Percentiles rank a stretch among this genome's conserved stretches.
These are phyloP conservation scores for Fusarium siculi DNA, from an alignment of 2,329 filamentous ascomycete species.

Conservation along the genomic window DNA sequence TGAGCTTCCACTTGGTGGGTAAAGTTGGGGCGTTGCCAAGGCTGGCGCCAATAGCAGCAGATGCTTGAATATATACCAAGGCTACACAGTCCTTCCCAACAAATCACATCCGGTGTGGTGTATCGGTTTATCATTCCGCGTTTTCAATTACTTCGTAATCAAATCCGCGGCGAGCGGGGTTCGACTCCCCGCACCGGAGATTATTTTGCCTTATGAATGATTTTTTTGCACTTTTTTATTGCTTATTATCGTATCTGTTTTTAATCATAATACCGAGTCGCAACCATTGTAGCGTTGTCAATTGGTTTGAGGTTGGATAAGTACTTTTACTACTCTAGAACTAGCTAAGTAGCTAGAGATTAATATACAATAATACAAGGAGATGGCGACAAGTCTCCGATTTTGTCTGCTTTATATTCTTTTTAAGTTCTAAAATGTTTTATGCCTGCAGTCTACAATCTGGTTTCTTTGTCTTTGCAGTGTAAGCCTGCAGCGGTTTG, in stretches of 20 bases:
- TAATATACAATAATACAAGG: fast-evolving
- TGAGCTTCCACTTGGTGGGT: background rate
- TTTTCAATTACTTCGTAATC: background rate
- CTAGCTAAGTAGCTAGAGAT: background rate
- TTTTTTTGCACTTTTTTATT: background rate
- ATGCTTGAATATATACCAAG: fast-evolving
- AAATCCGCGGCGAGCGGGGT: conserved; percentile 27
- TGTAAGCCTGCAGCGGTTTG: background rate
- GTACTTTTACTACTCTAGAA: background rate
- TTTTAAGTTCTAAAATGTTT: background rate
- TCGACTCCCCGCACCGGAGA: conserved; percentile 30
- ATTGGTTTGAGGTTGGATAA: too few relatives aligned
- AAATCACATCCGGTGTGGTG: conserved; percentile 25
- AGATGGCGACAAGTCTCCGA: fast-evolving
- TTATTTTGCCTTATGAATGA: background rate
- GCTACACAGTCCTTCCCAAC: fast-evolving
- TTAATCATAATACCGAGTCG: background rate
- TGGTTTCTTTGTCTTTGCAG: background rate
- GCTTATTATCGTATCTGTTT: background rate
- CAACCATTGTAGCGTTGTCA: background rate
- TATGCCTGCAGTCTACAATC: background rate
- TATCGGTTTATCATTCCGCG: conserved; percentile 32
- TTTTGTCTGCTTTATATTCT: too few relatives aligned
- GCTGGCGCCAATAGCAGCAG: too few relatives aligned
- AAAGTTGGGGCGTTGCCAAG: background rate